Base-by-base conservation (phyloP, 176 grass and related monocot genomes). In the Zea luxurians region DNA sequence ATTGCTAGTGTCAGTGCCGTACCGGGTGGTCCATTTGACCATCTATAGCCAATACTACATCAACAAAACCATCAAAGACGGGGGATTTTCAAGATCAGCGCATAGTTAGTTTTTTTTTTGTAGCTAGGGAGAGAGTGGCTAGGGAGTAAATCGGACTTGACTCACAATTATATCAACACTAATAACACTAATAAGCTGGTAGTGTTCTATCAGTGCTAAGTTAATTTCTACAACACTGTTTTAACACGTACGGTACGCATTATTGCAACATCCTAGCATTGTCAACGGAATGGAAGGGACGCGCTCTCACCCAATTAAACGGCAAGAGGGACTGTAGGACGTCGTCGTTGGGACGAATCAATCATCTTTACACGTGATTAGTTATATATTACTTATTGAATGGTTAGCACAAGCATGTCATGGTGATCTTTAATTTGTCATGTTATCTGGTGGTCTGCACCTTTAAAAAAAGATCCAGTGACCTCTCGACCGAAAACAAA, bases 371-470 rank as follows among this genome's bases (percentile, higher is more conserved):
- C 67, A 47, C 18, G 18, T 70, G 54, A 20, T 57, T 57, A 20
- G 17, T 17, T 57, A 20, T 57, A 57, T 17, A 9, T 68, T 80
- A 17, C 7, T n/a, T 36, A 69, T 71, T 43, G 78, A 47, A 80
- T 37, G 41, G 41, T 61, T 61, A 37, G 16, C 66, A 45, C 35
- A 71, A 36, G 3, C 66, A 70, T 46, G 2, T 70, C 52, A 70
- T 6, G 17, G 3, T 68, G 17, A 10, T 11, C 5, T 68, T n/a
- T 37, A 44, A 6, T 46, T n/a, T 55, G 53, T 18, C 16, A 55
- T 55, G 2, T 46, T 46, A 68, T 68, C 41, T 12, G 21, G 0
- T 68, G n/a, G 3, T 5, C 10, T 55, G 53, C 53, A 18, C 52
- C 52, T 54, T 55, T 52, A 2, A 6, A 55, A 18, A 18, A 55